Conservation (phyloP, 805 yeast genomes). For the Scheffersomyces spartinae region DNA sequence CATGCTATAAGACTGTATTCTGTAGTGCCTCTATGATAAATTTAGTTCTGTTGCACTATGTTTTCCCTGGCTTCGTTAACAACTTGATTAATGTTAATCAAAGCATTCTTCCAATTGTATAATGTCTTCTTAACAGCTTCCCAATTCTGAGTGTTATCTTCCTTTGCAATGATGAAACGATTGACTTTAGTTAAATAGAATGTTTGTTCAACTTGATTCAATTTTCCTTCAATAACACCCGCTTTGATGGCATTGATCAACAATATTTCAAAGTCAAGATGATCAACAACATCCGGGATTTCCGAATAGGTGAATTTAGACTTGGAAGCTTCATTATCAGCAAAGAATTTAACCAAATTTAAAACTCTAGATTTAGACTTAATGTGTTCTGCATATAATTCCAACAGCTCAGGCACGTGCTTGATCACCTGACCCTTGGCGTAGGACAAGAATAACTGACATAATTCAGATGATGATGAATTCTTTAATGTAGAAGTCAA, state of each 20-base stretch:
- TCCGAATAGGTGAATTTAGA: constrained; percentile 23
- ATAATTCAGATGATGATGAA: constrained; percentile 16
- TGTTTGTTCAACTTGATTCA: constrained; percentile 29
- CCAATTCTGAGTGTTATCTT: constrained; percentile 22
- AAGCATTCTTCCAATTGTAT: constrained; percentile 26
- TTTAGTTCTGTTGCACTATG: too few species aligned
- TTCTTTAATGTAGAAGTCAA: constrained; percentile 21
- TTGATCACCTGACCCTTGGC: constrained; percentile 23
- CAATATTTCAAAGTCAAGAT: constrained; percentile 25
- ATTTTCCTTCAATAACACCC: constrained; percentile 34
- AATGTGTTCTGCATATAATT: too few species aligned
- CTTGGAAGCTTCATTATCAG: constrained; percentile 12
- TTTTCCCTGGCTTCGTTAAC: constrained; percentile 32
- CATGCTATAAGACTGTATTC: not conserved
- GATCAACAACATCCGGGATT: constrained; percentile 22
- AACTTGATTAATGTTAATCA: constrained; percentile 28
- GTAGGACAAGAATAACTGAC: constrained; percentile 18
- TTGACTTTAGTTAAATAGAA: constrained; percentile 30
- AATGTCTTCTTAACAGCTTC: constrained; percentile 22
- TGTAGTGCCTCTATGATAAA: too few species aligned
- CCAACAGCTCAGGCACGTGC: too few species aligned
- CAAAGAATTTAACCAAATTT: constrained; percentile 28
- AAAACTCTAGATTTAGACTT: constrained; percentile 27
- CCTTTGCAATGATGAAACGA: constrained; percentile 27
- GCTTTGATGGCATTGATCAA: constrained; percentile 30